Base-by-base conservation (phyloP, 345 rosid species). In the Stellera chamaejasme region DNA sequence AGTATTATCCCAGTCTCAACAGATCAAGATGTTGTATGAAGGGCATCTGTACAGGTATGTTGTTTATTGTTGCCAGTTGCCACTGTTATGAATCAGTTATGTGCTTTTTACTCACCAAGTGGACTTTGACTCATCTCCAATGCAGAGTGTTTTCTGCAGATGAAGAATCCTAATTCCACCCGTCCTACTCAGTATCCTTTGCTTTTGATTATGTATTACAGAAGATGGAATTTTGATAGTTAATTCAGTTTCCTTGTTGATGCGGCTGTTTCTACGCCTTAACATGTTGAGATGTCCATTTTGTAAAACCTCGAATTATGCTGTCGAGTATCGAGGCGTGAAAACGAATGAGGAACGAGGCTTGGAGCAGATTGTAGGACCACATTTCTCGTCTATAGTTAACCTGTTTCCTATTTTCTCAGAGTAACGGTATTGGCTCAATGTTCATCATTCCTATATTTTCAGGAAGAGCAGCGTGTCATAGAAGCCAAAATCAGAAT, bases 181-280 rank as follows among this genome's bases (percentile, higher is more conserved):
- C 92, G 84, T 62, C 97, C 97, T 70, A 90, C 93, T 3, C 97
- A 90, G 99, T 94, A 94, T 94, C 99, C 97, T 94, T 76, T n/a
- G 11, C 42, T 13, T 50, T 50, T 11, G 3, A 15, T 23, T 26
- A 19, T 26, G 32, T 7, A 4, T 50, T 50, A 27, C 26, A 9
- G 39, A 28, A 13, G 23, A 53, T 32, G 54, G 43, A 64, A 32
- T 63, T 51, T 32, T 32, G 39, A 32, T 8, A 0, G 23, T 19
- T 19, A 19, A 19, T 49, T 58, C 26, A 55, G 13, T 47, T 48
- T n/a, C 28, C 15, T 50, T 59, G 13, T 45, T 2, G 12, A 42
- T 47, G 49, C 16, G 44, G 39, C 47, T 52, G 13, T 45, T 45
- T 81, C 75, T 65, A 54, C 27, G 58, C 57, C 96, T 87, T 94